These are phyloP conservation scores for Boechera stricta DNA, from an alignment of 345 rosid genomes.

Conservation along the genomic window DNA sequence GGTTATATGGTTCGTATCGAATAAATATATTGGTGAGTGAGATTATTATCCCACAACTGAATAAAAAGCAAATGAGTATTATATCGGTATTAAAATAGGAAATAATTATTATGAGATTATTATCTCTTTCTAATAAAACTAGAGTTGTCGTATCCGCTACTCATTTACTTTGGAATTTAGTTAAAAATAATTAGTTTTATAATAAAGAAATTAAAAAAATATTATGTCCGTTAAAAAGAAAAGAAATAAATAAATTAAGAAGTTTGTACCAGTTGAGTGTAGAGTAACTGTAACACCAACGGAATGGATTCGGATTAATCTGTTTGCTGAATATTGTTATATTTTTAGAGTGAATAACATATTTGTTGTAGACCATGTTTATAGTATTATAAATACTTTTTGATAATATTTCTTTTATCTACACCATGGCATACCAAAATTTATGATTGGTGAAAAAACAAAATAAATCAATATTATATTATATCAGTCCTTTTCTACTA, in stretches of 20 bases:
- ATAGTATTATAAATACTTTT: no score
- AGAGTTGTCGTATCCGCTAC: constrained; percentile 34
- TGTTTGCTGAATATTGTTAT: not conserved
- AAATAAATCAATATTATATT: not conserved
- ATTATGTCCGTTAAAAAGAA: no score
- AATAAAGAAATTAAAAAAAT: no score
- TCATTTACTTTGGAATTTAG: constrained; percentile 21
- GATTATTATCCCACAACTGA: not conserved
- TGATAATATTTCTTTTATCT: no score
- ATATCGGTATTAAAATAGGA: constrained; percentile 1
- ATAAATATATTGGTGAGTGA: constrained; percentile 28
- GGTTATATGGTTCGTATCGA: constrained; percentile 25
- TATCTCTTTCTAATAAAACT: constrained; percentile 26
- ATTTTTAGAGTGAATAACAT: not conserved
- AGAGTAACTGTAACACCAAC: not conserved
- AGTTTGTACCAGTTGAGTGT: not conserved
- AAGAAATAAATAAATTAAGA: not conserved
- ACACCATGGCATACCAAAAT: not conserved
- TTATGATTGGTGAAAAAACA: not conserved
- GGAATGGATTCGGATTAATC: not conserved
- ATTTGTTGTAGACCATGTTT: not conserved
- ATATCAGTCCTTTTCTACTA: no score
- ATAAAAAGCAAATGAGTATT: constrained; percentile 12
- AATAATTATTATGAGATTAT: constrained; percentile 5
- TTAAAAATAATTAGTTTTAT: not conserved